Conservation (phyloP, 306 rosid species). For the Abrus pulchellus region DNA sequence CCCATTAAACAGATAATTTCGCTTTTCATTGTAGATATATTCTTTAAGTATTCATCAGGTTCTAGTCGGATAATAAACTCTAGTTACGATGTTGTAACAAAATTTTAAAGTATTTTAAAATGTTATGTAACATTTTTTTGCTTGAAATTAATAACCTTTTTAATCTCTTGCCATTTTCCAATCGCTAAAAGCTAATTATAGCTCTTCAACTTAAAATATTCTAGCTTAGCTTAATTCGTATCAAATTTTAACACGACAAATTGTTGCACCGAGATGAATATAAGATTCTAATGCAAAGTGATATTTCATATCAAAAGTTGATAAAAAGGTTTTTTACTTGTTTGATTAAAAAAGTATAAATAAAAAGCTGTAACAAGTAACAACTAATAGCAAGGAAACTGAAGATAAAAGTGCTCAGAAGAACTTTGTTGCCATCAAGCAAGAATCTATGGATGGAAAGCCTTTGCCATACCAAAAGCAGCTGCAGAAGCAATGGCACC, state of each 20-base stretch:
- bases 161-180: background rate
- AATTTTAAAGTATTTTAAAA: background rate
- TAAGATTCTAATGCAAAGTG: too few relatives aligned
- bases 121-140: too few relatives aligned
- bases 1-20: too few relatives aligned
- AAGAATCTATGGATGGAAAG: conserved; percentile 59
- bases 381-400: background rate
- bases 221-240: background rate
- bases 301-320: too few relatives aligned
- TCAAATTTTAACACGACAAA: background rate
- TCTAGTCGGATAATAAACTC: too few relatives aligned
- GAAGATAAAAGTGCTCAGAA: background rate
- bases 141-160: too few relatives aligned
- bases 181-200: background rate
- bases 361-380: background rate
- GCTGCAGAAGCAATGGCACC: conserved; percentile 92
- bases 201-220: background rate
- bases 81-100: too few relatives aligned
- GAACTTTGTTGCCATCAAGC: background rate
- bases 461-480: conserved; percentile 86
- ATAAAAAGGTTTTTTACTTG: too few relatives aligned
- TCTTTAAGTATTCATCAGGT: too few relatives aligned
- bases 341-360: background rate
- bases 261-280: too few relatives aligned
- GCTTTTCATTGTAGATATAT: too few relatives aligned